Conservation (phyloP, 2,329 filamentous ascomycete genomes). For the Ustulina deusta region DNA sequence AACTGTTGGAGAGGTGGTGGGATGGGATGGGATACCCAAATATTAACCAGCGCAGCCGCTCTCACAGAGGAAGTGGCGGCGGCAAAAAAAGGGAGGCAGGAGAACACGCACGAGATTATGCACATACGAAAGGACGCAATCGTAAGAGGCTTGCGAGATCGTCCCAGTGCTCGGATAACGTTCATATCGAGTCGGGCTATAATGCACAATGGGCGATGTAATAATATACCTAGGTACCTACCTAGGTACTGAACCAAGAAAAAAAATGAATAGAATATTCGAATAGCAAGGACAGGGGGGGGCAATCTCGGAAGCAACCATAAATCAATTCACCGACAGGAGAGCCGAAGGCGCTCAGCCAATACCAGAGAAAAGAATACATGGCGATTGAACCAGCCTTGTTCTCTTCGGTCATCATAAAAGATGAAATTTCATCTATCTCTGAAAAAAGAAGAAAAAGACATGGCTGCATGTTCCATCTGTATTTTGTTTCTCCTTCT, state of each 20-base stretch:
- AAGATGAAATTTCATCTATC: neutral
- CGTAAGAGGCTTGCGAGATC: neutral
- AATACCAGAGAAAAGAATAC: neutral
- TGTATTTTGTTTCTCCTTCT: conserved; percentile 6
- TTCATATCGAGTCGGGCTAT: neutral
- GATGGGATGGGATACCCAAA: neutral
- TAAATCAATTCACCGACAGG: neutral
- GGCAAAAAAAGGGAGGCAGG: neutral
- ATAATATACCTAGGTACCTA: too few species aligned
- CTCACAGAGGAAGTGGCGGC: neutral
- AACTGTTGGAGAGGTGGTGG: neutral
- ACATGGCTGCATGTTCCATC: conserved; percentile 9
- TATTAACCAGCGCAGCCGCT: neutral
- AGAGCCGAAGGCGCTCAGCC: neutral
- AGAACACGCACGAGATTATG: neutral
- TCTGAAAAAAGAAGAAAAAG: neutral
- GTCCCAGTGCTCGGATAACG: neutral
- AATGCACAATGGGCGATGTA: neutral
- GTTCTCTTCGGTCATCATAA: neutral
- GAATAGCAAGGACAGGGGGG: neutral
- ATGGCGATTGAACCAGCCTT: neutral
- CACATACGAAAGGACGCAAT: neutral
- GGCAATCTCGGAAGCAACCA: neutral
- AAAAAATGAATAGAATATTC: neutral
- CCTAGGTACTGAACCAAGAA: neutral